Evolutionary conservation across 139 green algal species (phyloP).

Genomic region (Penium margaritaceum): DNA sequence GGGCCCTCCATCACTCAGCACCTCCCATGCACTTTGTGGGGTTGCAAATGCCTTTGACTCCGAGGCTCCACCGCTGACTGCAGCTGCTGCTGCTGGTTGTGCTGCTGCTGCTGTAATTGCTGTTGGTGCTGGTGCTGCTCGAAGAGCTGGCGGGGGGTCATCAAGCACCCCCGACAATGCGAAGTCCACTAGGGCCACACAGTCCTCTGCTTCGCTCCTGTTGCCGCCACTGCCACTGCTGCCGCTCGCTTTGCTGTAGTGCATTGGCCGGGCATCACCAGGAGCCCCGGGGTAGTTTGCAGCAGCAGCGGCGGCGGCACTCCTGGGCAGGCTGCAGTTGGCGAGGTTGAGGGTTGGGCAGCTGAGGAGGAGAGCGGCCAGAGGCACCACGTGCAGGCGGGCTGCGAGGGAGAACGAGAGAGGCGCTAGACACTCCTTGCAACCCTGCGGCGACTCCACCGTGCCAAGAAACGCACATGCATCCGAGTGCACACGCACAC

Average conservation of each 20-base stretch:
- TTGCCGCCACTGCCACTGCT: background rate
- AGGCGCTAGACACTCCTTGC: too few relatives aligned
- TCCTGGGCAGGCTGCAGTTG: background rate
- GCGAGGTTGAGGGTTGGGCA: slow-evolving; percentile 3
- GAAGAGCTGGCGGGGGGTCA: background rate
- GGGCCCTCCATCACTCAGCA: background rate
- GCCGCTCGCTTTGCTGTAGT: background rate
- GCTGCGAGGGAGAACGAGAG: slow-evolving; percentile 14
- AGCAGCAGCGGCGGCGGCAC: background rate
- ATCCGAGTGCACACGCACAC: too few relatives aligned
- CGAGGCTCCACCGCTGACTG: background rate
- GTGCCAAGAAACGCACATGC: too few relatives aligned
- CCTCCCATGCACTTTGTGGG: background rate
- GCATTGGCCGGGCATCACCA: background rate
- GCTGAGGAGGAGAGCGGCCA: slow-evolving; percentile 27
- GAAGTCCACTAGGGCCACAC: background rate
- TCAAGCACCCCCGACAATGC: background rate
- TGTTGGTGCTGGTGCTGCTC: background rate
- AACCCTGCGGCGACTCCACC: too few relatives aligned
- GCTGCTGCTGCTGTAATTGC: background rate
- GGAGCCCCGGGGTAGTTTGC: background rate
- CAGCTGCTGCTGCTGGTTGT: background rate
- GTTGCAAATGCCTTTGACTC: slow-evolving; percentile 6
- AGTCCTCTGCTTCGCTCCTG: background rate
- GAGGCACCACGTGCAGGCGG: slow-evolving; percentile 4